Conservation (phyloP, 768 basidiomycete genomes). For the Panaeolus papilionaceus region DNA sequence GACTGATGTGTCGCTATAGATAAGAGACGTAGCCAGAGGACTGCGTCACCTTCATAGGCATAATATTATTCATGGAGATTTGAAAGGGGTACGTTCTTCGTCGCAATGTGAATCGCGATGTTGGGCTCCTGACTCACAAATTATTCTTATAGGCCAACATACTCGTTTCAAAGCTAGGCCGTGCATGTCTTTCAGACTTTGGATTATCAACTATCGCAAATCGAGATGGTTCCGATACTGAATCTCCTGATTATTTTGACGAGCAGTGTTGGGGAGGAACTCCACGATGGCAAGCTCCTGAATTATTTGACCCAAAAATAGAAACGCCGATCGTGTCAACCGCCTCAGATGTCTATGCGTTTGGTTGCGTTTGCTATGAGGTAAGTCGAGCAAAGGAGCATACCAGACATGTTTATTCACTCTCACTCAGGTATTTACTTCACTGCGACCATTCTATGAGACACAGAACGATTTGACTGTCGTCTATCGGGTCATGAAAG, state of each 20-base stretch:
- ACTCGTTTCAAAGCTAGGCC: slow-evolving; percentile 44
- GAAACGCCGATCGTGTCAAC: slow-evolving; percentile 20
- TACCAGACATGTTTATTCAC: not conserved
- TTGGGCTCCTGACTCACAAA: too few relatives aligned
- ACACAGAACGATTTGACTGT: not conserved
- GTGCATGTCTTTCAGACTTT: slow-evolving; percentile 58
- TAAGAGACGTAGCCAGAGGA: slow-evolving; percentile 39
- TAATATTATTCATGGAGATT: slow-evolving; percentile 50
- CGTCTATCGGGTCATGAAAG: not conserved
- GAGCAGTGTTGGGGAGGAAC: slow-evolving; percentile 33
- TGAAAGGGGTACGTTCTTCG: slow-evolving; percentile 42
- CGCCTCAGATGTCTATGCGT: slow-evolving; percentile 46
- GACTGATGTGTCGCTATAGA: slow-evolving; percentile 24
- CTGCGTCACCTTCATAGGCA: slow-evolving; percentile 39
- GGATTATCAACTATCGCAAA: slow-evolving; percentile 42
- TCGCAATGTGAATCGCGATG: too few relatives aligned
- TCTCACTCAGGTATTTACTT: not conserved
- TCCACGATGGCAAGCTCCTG: slow-evolving; percentile 43
- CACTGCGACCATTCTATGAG: slow-evolving; percentile 24
- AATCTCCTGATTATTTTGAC: slow-evolving; percentile 28
- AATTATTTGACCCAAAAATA: slow-evolving; percentile 35
- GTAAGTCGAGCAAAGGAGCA: not conserved
- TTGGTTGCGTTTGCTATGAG: slow-evolving; percentile 47
- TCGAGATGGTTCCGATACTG: slow-evolving; percentile 24
- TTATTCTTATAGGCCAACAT: slow-evolving; percentile 45